Percentiles rank a stretch among this genome's conserved stretches.
phyloP scores from a whole-genome alignment of 768 basidiomycete genomes.

The Termitomyces sp. region DNA sequence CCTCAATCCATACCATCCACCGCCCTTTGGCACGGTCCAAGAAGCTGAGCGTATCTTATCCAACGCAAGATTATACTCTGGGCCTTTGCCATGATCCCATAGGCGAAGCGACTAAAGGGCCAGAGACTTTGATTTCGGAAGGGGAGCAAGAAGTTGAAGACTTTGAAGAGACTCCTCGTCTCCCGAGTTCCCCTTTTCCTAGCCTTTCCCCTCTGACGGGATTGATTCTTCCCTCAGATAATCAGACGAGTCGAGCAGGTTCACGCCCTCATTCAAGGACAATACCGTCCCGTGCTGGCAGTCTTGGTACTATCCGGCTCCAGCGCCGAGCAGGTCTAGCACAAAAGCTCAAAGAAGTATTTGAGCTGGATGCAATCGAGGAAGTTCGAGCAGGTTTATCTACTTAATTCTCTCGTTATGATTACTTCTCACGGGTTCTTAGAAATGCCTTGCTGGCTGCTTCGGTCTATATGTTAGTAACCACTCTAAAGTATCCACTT shows the following conservation, averaged over 20 bases:
- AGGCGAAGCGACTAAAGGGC: constrained; percentile 31
- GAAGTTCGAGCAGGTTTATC: constrained; percentile 79
- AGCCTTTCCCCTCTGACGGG: constrained; percentile 17
- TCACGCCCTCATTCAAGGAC: constrained; percentile 9
- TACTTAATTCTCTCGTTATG: background rate
- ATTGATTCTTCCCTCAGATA: constrained; percentile 3
- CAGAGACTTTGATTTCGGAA: constrained; percentile 33
- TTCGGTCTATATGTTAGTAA: constrained; percentile 81
- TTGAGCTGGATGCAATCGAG: constrained; percentile 71
- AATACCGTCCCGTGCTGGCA: constrained; percentile 41
- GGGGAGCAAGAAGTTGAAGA: constrained; percentile 45
- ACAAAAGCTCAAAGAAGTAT: constrained; percentile 85
- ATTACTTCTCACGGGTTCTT: constrained; percentile 5
- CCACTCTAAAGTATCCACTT: background rate
- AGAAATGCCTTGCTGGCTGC: constrained; percentile 94
- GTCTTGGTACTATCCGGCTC: constrained; percentile 68
- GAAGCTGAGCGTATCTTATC: constrained; percentile 26
- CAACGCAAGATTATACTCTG: constrained; percentile 12
- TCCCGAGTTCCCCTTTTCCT: constrained; percentile 15
- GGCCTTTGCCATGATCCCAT: constrained; percentile 16
- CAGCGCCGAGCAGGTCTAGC: constrained; percentile 70
- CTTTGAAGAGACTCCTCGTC: constrained; percentile 51
- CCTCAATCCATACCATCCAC: constrained; percentile 86
- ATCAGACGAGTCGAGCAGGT: background rate
- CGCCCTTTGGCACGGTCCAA: constrained; percentile 71